phyloP scores from a whole-genome alignment of 768 basidiomycete species.

The Leccinum incarnatum region DNA sequence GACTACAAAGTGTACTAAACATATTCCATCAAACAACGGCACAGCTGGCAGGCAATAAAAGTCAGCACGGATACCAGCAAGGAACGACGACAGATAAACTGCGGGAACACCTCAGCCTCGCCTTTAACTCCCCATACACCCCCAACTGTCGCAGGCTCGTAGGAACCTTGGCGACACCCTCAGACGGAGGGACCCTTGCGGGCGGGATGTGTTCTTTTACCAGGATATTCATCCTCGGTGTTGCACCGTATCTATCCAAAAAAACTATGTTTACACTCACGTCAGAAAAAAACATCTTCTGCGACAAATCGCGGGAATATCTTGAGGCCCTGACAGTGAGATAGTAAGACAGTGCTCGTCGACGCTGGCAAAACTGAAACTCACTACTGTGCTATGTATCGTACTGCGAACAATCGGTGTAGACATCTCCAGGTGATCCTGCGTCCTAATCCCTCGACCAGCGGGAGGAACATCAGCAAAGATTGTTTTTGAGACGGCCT shows the following conservation, averaged over 20 bases:
- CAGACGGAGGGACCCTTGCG: constrained; percentile 34
- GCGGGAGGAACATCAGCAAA: constrained; percentile 85
- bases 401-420: constrained; percentile 37
- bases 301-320: neutral
- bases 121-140: constrained; percentile 80
- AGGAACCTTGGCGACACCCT: constrained; percentile 30
- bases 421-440: constrained; percentile 86
- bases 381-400: constrained; percentile 13
- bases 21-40: neutral
- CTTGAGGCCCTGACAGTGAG: constrained; percentile 7
- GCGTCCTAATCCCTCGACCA: constrained; percentile 89
- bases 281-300: neutral
- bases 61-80: constrained; percentile 3
- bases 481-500: constrained; percentile 81
- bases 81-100: neutral
- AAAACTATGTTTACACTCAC: neutral
- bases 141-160: constrained; percentile 45
- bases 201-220: constrained; percentile 82
- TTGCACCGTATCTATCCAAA: constrained; percentile 13
- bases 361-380: neutral
- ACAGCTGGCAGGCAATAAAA: neutral
- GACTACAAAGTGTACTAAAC: neutral
- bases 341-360: neutral
- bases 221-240: constrained; percentile 81
- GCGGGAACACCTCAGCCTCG: constrained; percentile 70